Percentiles rank a stretch among this genome's conserved stretches.
Conservation (phyloP, 805 yeast species). For the Candida glaebosa region DNA sequence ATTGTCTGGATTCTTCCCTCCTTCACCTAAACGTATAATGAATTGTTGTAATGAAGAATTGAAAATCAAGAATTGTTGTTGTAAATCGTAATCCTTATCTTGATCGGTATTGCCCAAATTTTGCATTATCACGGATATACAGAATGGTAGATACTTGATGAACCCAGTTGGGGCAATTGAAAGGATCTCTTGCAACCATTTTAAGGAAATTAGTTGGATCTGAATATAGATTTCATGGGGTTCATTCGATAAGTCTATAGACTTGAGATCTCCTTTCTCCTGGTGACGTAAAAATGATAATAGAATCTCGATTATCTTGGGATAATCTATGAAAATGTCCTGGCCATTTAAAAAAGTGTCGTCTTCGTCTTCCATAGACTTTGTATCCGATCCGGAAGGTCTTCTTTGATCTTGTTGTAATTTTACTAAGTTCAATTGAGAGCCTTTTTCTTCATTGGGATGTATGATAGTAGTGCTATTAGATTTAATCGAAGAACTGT, state of each 20-base stretch:
- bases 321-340: constrained; percentile 76
- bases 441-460: constrained; percentile 8
- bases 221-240: constrained; percentile 44
- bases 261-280: constrained; percentile 14
- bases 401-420: constrained; percentile 14
- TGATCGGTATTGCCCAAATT: constrained; percentile 33
- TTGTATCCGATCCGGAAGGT: constrained; percentile 46
- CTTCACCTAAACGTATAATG: constrained; percentile 26
- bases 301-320: constrained; percentile 75
- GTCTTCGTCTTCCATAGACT: constrained; percentile 32
- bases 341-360: constrained; percentile 47
- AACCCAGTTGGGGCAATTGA: constrained; percentile 74
- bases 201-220: constrained; percentile 73
- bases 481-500: constrained; percentile 23
- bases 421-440: not conserved
- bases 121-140: constrained; percentile 61
- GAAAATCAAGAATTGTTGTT: constrained; percentile 34
- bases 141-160: constrained; percentile 67
- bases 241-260: constrained; percentile 29
- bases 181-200: constrained; percentile 77
- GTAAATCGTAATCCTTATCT: constrained; percentile 34
- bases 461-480: constrained; percentile 23
- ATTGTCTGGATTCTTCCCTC: constrained; percentile 25
- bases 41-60: constrained; percentile 31
- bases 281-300: constrained; percentile 77